Evolutionary conservation across 23 red algal species (phyloP), one percentile per base, ranked within the genome.

Genomic region (Gracilariopsis chorda): DNA sequence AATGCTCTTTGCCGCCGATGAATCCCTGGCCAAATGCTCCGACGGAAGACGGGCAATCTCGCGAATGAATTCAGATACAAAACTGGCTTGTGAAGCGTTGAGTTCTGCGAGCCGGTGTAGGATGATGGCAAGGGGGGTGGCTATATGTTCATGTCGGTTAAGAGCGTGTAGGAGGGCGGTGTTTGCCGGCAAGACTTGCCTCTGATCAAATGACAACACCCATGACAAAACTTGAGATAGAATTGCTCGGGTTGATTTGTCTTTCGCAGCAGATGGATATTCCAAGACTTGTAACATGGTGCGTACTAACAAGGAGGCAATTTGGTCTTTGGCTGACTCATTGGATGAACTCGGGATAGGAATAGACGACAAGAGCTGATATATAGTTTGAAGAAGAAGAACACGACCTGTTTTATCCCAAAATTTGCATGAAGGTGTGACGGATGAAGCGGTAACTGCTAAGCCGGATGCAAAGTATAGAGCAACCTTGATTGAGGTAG

Each of bases 41-140:
- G 80, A 51, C 16, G 78, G 63, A 56, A 92, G 83, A 44, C 85
- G 87, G 41, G 83, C 40, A 53, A 96, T 83, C 35, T 96, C 83
- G 17, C 57, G 56, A 10, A 96, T 77, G 28, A 96, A 55, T 10
- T 96, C 94, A 20, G 76, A 71, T 49, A 79, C 88, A 67, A 88
- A 91, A 41, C 34, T 59, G 17, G 16, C 64, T 9, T 70, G 65
- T 55, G 43, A 48, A 39, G 47, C 21, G 27, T 78, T n/a, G 1
- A 69, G 16, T 16, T 44, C 39, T 34, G 34, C 77, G n/a, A 84
- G 23, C 6, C 57, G 62, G 27, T 36, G 48, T 29, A 79, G 64
- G 21, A 93, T 76, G n/a, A 56, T 59, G 29, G 84, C 46, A 0
- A 77, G 44, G 30, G 84, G 67, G 33, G 51, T 30, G n/a, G 67